phyloP scores from a whole-genome alignment of 805 yeast genomes.

The Sugiyamaella smithiae region DNA sequence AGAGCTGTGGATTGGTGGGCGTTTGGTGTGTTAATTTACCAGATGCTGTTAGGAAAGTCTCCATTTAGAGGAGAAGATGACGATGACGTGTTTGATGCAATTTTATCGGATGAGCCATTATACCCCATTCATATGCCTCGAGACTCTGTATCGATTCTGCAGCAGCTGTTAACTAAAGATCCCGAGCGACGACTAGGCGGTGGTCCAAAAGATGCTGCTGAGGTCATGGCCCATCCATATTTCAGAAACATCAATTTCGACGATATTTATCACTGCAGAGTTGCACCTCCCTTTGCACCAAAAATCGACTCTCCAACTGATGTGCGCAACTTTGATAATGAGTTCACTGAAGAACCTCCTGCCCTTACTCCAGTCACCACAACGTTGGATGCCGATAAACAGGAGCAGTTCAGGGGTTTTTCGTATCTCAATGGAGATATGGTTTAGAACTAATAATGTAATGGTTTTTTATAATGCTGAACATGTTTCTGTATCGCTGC shows the following conservation, averaged over 20 bases:
- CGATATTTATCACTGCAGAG: conserved; percentile 66
- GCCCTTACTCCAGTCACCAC: conserved; percentile 93
- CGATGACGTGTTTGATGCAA: conserved; percentile 96
- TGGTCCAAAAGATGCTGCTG: conserved; percentile 84
- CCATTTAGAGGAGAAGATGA: conserved; percentile 98
- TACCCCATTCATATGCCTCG: conserved; percentile 98
- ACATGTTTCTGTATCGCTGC: no score
- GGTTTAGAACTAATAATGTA: conserved; percentile 8
- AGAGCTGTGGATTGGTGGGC: conserved; percentile 99
- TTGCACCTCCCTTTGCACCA: conserved; percentile 88
- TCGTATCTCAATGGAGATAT: conserved; percentile 53
- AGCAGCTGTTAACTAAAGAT: conserved; percentile 86
- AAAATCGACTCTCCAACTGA: conserved; percentile 84
- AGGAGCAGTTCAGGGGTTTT: conserved; percentile 96
- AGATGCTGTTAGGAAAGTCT: conserved; percentile 93
- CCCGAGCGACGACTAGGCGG: conserved; percentile 82
- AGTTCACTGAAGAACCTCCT: conserved; percentile 92
- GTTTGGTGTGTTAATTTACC: conserved; percentile 92
- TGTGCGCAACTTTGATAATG: conserved; percentile 89
- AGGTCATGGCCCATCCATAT: conserved; percentile 93
- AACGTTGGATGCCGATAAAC: conserved; percentile 78
- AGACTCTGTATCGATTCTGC: conserved; percentile 91
- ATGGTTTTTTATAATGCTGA: background rate
- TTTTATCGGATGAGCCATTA: conserved; percentile 91
- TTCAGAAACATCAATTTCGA: conserved; percentile 88